A percentile compares a stretch with the other conserved stretches of the same genome.
Evolutionary conservation across 805 yeast species (phyloP).

Genomic region (Saccharomycopsis lassenensis): DNA sequence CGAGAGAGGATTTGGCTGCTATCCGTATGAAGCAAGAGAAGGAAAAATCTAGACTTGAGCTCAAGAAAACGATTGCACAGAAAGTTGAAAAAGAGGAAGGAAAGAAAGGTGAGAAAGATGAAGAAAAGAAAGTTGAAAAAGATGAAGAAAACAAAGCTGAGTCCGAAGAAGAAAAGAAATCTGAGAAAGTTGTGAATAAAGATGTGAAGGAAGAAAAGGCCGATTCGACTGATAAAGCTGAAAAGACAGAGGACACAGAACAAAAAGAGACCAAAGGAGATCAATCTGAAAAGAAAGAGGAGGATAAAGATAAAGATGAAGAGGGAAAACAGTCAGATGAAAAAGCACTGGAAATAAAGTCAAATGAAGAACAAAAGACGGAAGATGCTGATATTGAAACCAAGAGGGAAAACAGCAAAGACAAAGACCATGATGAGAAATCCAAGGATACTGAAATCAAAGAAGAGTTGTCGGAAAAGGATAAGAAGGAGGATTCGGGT

Average conservation of each 20-base stretch:
- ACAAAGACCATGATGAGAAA: not conserved
- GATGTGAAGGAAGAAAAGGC: not conserved
- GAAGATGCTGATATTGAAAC: not conserved
- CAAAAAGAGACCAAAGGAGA: not conserved
- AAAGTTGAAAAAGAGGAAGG: not conserved
- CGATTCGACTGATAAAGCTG: not conserved
- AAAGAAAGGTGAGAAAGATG: not conserved
- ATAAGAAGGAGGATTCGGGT: not conserved
- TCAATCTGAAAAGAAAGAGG: not conserved
- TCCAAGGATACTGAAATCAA: constrained; percentile 4
- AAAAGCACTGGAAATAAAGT: not conserved
- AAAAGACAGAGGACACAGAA: not conserved
- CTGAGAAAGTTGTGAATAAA: not conserved
- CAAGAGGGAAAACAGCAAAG: not conserved
- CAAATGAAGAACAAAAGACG: not conserved
- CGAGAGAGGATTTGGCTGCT: constrained; percentile 86
- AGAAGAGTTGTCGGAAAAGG: not conserved
- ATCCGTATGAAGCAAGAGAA: constrained; percentile 29
- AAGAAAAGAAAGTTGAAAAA: not conserved
- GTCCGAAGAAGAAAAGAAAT: not conserved
- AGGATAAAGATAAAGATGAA: not conserved
- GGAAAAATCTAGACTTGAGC: not conserved
- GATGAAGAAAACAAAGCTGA: not conserved
- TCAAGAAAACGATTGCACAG: not conserved
- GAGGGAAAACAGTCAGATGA: not conserved